Evolutionary conservation across 495 filamentous ascomycete genomes (phyloP), one percentile per base, ranked within the genome.

Genomic region (Penicillium bovifimosum): DNA sequence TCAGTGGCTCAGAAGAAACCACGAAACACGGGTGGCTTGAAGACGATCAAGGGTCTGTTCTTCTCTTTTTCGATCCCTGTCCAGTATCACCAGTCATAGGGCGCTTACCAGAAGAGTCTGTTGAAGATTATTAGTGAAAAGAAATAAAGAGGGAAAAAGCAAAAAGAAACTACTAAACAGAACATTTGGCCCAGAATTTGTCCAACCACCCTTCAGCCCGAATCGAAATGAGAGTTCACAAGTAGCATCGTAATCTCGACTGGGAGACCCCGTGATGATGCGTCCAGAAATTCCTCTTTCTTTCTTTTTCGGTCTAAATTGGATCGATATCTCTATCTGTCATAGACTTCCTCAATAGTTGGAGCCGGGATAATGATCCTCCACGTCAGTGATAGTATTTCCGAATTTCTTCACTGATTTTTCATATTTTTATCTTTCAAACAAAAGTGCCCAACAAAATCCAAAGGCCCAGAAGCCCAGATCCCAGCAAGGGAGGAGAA

Each of bases 1-100:
- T 57, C 62, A 68, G 53, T 73, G 70, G 70, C 35, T 50, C 43
- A 70, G 66, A 73, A 44, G 5, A 50, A 60, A 71, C 70, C 70
- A 73, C 70, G 68, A 66, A 68, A 61, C 59, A 62, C 63, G 58
- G 56, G 66, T 65, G 62, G 60, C 63, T 63, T 58, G 55, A 63
- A 48, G 55, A 45, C 55, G 55, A 65, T 63, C 60, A 55, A 65
- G 63, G 63, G 60, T 61, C 60, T 65, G 66, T 66, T 66, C 60
- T 24, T 55, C 63, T 61, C 14, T 13, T 17, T 16, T 11, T 13
- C 16, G 9, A 65, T 63, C 62, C 57, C 52, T 63, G 60, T 35
- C 42, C 11, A 52, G 58, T 62, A 47, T 52, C 44, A 53, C 47
- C 47, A 41, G 47, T 41, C 17, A 50, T 36, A 50, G 47, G 38